Base-by-base conservation (phyloP, 352 stramenopile genomes). In the Plasmopara muralis region DNA sequence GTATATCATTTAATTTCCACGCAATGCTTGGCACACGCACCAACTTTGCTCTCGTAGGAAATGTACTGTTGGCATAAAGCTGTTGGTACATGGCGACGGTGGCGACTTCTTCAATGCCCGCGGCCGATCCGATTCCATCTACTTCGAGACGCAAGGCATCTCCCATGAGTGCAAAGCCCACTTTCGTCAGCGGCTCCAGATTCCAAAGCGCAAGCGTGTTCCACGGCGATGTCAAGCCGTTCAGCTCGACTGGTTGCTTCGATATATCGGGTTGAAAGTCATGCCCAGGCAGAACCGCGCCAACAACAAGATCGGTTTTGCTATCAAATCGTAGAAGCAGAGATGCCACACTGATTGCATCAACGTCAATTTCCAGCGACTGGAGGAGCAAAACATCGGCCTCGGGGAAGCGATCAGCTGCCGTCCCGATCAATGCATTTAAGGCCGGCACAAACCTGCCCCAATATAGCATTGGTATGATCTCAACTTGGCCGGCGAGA, bases 131-230 rank as follows among this genome's bases (percentile, higher is more conserved):
- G 16, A 69, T 64, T 7, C 43, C 56, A 10, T 65, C 60, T 25
- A 72, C 55, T 42, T 83, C 65, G 6, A 97, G 61, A 10, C 64
- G 59, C 41, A 72, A 40, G 6, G 89, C 89, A 28, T 98, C 90
- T 2, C 78, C 88, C 35, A 97, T 74, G 8, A 96, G 62, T 5
- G 84, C 72, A 64, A 98, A 97, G 16, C 93, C 92, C 12, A 95
- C 81, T 18, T 96, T 80, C 12, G 84, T 80, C 35, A 98, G 72
- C 56, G 92, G 89, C 20, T 55, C 15, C 10, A 98, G 50, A 55
- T 97, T 87, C 95, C 95, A 98, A 3, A 98, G 60, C 25, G 93
- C 93, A 0, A 98, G 74, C 28, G 95, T 98, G 70, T 98, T 98
- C 95, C 95, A 98, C 8, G 95, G 94, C 52, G 76, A 89, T 20